Base-by-base conservation (phyloP, 1,284 basidiomycete genomes). In the Ceratobasidium sp. region DNA sequence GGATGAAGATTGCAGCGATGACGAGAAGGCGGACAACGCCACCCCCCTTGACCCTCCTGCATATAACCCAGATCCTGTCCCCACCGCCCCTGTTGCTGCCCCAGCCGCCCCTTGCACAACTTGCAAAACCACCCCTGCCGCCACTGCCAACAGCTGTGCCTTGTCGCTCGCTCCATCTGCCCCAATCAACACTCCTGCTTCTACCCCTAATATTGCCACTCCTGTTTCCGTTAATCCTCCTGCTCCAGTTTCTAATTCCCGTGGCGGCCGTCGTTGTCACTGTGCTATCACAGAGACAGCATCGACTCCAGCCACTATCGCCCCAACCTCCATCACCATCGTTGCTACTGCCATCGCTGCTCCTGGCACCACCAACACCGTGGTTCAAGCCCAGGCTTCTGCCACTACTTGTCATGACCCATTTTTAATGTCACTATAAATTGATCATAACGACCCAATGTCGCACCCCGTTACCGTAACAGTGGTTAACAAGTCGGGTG, bases 321-420 rank as follows among this genome's bases (percentile, higher is more conserved):
- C 31, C n/a, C 31, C 54, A 14, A 37, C 54, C 29, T 29, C 37
- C 16, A 19, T 31, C 19, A 31, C 54, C n/a, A 29, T 31, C 37
- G 54, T 31, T 37, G 37, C 54, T 2, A 58, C 54, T 34, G 37
- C 54, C 29, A 31, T 58, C 31, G 34, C 54, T 31, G 34, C 34
- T 24, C 29, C 54, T 7, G 27, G 29, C 5, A 58, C 54, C 4
- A 58, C 54, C 54, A 31, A 37, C 31, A 58, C 54, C 24, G 37
- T 31, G 27, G 29, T 58, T 16, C 54, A 58, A 34, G 54, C 54
- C 16, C 54, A 58, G 54, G 54, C 54, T 7, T 58, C 54, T 3
- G 14, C 27, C 7, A 58, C n/a, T n/a, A n/a, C n/a, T n/a, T n/a
- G n/a, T n/a, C n/a, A n/a, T n/a, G n/a, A n/a, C n/a, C n/a, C n/a